Evolutionary conservation across 805 yeast species (phyloP), one percentile per base, ranked within the genome.

Genomic region (Cyberlindnera veronae): DNA sequence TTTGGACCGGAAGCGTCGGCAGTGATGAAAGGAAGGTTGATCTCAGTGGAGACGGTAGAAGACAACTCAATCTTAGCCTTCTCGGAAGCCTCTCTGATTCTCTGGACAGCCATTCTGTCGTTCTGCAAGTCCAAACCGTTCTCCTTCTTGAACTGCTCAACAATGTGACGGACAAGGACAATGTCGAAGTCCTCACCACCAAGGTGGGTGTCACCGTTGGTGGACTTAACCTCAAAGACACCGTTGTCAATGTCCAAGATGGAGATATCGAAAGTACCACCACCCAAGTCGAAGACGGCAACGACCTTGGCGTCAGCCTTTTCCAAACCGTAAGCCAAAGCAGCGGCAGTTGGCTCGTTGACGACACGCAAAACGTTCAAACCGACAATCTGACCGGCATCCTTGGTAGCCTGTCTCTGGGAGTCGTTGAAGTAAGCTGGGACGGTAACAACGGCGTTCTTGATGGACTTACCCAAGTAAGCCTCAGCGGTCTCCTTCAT

Each of bases 381-480:
- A 62, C 97, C 97, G 44, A 96, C 95, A 77, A 89, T 90, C 54
- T 84, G 73, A 76, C 96, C 97, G 46, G 97, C 96, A 68, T 89
- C 96, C 76, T 89, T 90, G 61, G 97, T 89, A 47, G 96, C 97
- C 72, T 90, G 96, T 76, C 96, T 86, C 73, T 90, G 97, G 41
- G 97, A 88, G 68, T 89, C 96, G 71, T 90, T 90, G 77, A 89
- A 89, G 73, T 89, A 89, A 45, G 97, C 97, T 39, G 97, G 96
- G 52, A 89, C 97, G 38, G 97, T 90, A 59, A 84, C 81, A 24
- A 85, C 93, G 4, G 93, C 93, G 52, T 80, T 81, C 44, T 74
- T 73, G 15, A 82, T 72, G 17, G 68, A 57, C 45, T 66, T 63
- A 48, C 72, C 71, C 29, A 81, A 56, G 55, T 77, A 77, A 14